Base-by-base conservation (phyloP, 2,329 filamentous ascomycete genomes). In the Pestalotiopsis sp. region DNA sequence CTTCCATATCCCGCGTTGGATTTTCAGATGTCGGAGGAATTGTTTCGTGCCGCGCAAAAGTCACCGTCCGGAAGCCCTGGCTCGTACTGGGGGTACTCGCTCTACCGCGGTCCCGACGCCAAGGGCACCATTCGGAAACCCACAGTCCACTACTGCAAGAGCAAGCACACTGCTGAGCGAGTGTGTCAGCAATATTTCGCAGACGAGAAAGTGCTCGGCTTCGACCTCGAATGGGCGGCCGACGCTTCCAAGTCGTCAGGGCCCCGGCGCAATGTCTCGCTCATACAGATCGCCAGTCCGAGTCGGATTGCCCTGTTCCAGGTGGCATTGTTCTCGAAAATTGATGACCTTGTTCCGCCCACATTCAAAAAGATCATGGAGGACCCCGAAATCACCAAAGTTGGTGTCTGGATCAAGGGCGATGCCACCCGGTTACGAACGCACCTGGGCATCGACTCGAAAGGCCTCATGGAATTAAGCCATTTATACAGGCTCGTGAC, bases 181-280 rank as follows among this genome's bases (percentile, higher is more conserved):
- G 86, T 92, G 7, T 84, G 89, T 69, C 82, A 88, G 20, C 79
- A 87, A 68, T 85, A 91, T 68, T 97, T 98, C 73, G 76, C 90
- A 52, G 73, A 86, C 31, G 89, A 96, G 75, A 84, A 88, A 52
- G 80, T 97, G 2, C 78, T 98, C n/a, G 95, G 95, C 0, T 94
- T 98, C 70, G 95, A 98, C 75, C 86, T 98, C 70, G 95, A 98
- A 81, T 98, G 95, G 95, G 85, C 89, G 66, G 72, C 83, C 1
- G 82, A 86, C 5, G 84, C 88, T 0, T 81, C 76, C 5, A 83
- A 77, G 23, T 74, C 72, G 7, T 77, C 84, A 2, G 83, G 85
- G 3, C 80, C 90, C 3, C 91, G 92, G 72, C 83, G 86, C 65
- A 93, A 94, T 70, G 88, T 97, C 6, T 95, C 93, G 0, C 80